Conservation (phyloP, 2,329 filamentous ascomycete genomes). For the Trichoderma brevicompactum region DNA sequence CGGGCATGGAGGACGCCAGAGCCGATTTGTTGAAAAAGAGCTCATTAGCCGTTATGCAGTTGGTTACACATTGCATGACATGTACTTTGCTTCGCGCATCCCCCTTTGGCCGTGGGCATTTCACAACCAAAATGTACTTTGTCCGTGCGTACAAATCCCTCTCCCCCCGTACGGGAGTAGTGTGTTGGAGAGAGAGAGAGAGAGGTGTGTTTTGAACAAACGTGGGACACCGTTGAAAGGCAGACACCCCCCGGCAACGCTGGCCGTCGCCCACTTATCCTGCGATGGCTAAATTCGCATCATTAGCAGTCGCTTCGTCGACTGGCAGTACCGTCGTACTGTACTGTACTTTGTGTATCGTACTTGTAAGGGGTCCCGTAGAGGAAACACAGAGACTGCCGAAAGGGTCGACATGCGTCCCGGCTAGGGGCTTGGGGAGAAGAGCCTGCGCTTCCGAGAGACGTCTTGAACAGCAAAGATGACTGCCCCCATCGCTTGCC, state of each 20-base stretch:
- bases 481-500: not conserved
- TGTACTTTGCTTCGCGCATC: not conserved
- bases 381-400: slow-evolving; percentile 13
- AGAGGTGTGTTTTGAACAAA: not conserved
- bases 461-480: slow-evolving; percentile 13
- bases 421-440: slow-evolving; percentile 11
- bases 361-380: slow-evolving; percentile 1
- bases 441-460: slow-evolving; percentile 19
- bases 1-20: slow-evolving; percentile 7
- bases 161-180: not conserved
- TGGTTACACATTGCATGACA: slow-evolving; percentile 19
- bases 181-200: not conserved
- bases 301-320: slow-evolving; percentile 5
- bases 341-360: not conserved
- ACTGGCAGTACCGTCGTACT: too few species aligned
- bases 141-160: slow-evolving; percentile 3
- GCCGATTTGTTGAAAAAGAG: slow-evolving; percentile 17
- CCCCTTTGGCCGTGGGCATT: slow-evolving; percentile 4
- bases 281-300: slow-evolving; percentile 21
- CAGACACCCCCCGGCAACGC: not conserved
- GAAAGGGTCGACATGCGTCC: slow-evolving; percentile 27
- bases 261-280: not conserved
- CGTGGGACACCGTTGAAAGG: not conserved
- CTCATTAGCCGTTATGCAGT: slow-evolving; percentile 25
- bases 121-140: not conserved